Conservation (phyloP, 768 basidiomycete species). For the Gautieria morchelliformis region DNA sequence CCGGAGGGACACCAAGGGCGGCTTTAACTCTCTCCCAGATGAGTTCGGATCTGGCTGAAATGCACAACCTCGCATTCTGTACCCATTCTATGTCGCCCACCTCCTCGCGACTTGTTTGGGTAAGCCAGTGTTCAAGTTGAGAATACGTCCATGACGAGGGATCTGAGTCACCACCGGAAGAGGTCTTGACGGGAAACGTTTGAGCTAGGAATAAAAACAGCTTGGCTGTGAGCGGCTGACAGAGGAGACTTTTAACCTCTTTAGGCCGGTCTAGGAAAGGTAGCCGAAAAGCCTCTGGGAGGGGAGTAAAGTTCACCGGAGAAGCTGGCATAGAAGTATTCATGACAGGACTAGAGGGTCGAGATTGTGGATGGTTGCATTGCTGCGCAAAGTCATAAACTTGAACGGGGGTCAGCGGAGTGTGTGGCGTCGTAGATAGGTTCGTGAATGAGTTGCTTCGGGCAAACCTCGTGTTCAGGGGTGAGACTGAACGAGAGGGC, state of each 20-base stretch:
- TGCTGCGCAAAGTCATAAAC: constrained; percentile 63
- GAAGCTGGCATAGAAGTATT: constrained; percentile 7
- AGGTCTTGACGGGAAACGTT: constrained; percentile 39
- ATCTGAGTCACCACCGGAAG: constrained; percentile 25
- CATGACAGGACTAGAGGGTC: constrained; percentile 13
- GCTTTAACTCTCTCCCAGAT: constrained; percentile 90
- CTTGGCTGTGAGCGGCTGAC: constrained; percentile 53
- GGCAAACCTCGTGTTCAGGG: constrained; percentile 28
- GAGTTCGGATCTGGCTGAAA: constrained; percentile 69
- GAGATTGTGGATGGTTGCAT: constrained; percentile 36
- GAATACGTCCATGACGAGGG: constrained; percentile 62
- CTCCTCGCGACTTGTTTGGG: constrained; percentile 47
- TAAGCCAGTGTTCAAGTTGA: constrained; percentile 64
- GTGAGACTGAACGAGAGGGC: constrained; percentile 38
- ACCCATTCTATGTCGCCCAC: constrained; percentile 70
- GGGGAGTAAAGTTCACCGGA: constrained; percentile 60
- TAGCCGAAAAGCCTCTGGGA: constrained; percentile 69
- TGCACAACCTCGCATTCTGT: constrained; percentile 59
- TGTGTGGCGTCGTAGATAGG: constrained; percentile 27
- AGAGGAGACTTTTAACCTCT: constrained; percentile 65
- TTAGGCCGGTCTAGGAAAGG: constrained; percentile 78
- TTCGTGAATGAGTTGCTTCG: constrained; percentile 17
- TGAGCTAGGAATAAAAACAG: constrained; percentile 67
- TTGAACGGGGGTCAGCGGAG: constrained; percentile 61
- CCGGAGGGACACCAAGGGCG: constrained; percentile 79